A percentile compares a stretch with the other conserved stretches of the same genome.
Conservation (phyloP, 1,139 yeast genomes). For the Geotrichum aggregatum region DNA sequence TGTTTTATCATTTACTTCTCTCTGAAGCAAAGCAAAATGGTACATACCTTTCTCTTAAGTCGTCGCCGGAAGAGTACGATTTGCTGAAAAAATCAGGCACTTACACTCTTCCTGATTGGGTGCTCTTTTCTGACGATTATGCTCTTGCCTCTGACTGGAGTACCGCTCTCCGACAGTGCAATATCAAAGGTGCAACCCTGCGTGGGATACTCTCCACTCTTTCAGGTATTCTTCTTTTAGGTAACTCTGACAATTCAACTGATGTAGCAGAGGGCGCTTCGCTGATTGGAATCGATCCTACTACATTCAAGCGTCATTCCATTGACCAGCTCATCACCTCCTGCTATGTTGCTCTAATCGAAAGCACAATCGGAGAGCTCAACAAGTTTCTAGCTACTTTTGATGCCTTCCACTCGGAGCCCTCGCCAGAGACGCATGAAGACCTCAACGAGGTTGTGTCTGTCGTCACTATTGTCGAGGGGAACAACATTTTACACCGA, state of each 20-base stretch:
- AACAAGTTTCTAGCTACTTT: slow-evolving; percentile 36
- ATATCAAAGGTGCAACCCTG: slow-evolving; percentile 36
- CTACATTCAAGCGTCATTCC: slow-evolving; percentile 30
- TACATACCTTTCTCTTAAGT: slow-evolving; percentile 35
- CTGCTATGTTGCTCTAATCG: slow-evolving; percentile 36
- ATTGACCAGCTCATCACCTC: slow-evolving; percentile 37
- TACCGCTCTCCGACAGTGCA: slow-evolving; percentile 40
- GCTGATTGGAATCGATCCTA: slow-evolving; percentile 40
- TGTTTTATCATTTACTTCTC: slow-evolving; percentile 39
- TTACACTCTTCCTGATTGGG: slow-evolving; percentile 39
- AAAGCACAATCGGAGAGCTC: slow-evolving; percentile 37
- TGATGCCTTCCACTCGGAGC: slow-evolving; percentile 28
- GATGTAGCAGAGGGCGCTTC: slow-evolving; percentile 43
- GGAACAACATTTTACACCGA: slow-evolving; percentile 29
- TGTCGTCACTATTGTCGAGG: slow-evolving; percentile 39
- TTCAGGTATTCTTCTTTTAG: slow-evolving; percentile 42
- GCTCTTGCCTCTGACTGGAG: slow-evolving; percentile 44
- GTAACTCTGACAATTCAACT: slow-evolving; percentile 32
- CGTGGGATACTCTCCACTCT: slow-evolving; percentile 38
- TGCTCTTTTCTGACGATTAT: slow-evolving; percentile 38
- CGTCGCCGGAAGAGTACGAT: slow-evolving; percentile 35
- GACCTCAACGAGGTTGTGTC: slow-evolving; percentile 37
- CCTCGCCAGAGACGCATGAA: slow-evolving; percentile 26
- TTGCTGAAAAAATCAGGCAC: slow-evolving; percentile 36
- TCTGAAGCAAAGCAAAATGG: slow-evolving; percentile 36